Evolutionary conservation across 1,139 yeast species (phyloP).

Genomic region (Saccharomyces pastorianus): DNA sequence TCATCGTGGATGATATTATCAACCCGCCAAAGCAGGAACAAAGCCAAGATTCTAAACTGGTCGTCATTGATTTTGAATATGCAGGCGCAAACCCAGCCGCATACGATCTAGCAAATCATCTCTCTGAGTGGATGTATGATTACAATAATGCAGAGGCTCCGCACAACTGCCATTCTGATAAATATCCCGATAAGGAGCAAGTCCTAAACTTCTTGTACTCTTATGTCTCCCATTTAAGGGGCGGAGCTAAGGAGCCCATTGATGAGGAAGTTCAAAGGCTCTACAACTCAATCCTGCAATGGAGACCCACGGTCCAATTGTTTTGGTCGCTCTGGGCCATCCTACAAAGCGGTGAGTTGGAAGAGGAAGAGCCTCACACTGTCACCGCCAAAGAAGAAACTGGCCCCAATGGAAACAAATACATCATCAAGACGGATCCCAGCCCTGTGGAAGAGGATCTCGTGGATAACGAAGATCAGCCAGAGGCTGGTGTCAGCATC

Average conservation of each 20-base stretch:
- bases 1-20: slow-evolving; percentile 32
- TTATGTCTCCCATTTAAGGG: slow-evolving; percentile 42
- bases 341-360: slow-evolving; percentile 52
- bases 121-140: slow-evolving; percentile 94
- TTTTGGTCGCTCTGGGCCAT: slow-evolving; percentile 93
- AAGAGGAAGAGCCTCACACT: slow-evolving; percentile 14
- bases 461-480: slow-evolving; percentile 29
- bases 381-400: slow-evolving; percentile 18
- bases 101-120: slow-evolving; percentile 81
- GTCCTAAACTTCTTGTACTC: slow-evolving; percentile 65
- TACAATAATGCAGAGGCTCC: slow-evolving; percentile 52
- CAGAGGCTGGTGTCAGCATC: slow-evolving; percentile 41
- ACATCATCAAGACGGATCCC: slow-evolving; percentile 31
- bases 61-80: slow-evolving; percentile 93
- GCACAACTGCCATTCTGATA: slow-evolving; percentile 46
- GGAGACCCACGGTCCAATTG: slow-evolving; percentile 77
- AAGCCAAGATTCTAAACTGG: slow-evolving; percentile 64
- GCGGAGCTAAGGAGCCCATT: slow-evolving; percentile 27
- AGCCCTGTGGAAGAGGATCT: slow-evolving; percentile 16
- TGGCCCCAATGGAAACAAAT: slow-evolving; percentile 42
- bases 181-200: slow-evolving; percentile 61
- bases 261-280: slow-evolving; percentile 52
- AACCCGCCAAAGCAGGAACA: slow-evolving; percentile 34
- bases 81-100: slow-evolving; percentile 89
- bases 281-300: slow-evolving; percentile 56